Evolutionary conservation across 345 rosid species (phyloP), one percentile per base, ranked within the genome.

Genomic region (Melaleuca quinquenervia): DNA sequence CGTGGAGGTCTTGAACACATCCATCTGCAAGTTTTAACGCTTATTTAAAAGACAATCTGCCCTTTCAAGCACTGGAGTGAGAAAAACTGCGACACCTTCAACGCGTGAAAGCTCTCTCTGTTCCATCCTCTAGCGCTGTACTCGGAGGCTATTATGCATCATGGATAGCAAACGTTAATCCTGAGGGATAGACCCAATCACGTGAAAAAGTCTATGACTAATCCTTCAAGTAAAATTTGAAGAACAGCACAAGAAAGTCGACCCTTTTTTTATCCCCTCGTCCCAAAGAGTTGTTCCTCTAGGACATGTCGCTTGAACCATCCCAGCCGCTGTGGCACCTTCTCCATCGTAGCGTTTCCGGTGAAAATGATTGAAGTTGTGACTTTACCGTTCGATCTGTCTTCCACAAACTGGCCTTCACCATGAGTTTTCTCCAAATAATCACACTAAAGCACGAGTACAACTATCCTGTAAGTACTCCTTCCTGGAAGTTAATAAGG

Each of bases 51-150:
- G 76, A 64, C 32, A 29, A 32, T 64, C 76, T 64, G 15, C 76
- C 76, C 45, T 32, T 0, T 32, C 76, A 29, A 29, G 24, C 45
- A 64, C 10, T 29, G 44, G 76, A 64, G 76, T 52, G 84, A 82
- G 50, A 86, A 41, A 12, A 56, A n/a, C 11, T 50, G 49, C 48
- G 26, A 41, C 75, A 78, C 78, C 15, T 75, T 87, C 75, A 78
- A 27, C 32, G 88, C 45, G 21, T 87, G 85, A 54, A 76, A 87
- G 2, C 55, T n/a, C 54, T 54, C 62, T 45, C 86, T 75, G 20
- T 84, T 87, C 84, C 88, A 86, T n/a, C 83, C 83, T 50, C 85
- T 86, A 24, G 88, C 83, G 48, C 52, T 70, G 75, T 74, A 74
- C 24, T 53, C 76, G 20, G 54, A 45, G 54, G 84, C 70, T 78